Evolutionary conservation across 2,329 filamentous ascomycete genomes (phyloP).

Genomic region (Claviceps lovelessii): DNA sequence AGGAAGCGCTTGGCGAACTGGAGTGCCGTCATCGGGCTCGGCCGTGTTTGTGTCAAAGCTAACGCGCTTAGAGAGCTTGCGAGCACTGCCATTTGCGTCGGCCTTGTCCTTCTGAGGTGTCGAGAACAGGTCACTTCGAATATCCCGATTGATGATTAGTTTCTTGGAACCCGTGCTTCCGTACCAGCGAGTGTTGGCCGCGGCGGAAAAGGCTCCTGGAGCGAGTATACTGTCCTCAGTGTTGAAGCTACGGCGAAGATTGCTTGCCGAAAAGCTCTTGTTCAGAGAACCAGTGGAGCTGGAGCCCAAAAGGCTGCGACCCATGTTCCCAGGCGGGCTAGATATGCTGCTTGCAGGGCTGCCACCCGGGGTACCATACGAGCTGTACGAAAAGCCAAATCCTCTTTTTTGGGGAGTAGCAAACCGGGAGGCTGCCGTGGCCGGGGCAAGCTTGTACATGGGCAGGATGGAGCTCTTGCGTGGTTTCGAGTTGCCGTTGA

Average conservation of each 20-base stretch:
- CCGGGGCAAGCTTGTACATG: conserved; percentile 74
- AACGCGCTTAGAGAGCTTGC: conserved; percentile 67
- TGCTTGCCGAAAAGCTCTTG: conserved; percentile 83
- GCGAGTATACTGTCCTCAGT: conserved; percentile 75
- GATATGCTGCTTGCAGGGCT: conserved; percentile 48
- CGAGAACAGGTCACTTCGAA: conserved; percentile 59
- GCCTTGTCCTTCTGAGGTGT: conserved; percentile 42
- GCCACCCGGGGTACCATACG: conserved; percentile 66
- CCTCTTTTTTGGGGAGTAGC: conserved; percentile 74
- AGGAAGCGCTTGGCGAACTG: conserved; percentile 21
- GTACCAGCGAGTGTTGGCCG: conserved; percentile 47
- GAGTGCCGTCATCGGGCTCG: conserved; percentile 20
- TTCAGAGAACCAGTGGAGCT: conserved; percentile 57
- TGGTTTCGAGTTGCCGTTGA: conserved; percentile 59
- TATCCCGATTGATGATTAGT: conserved; percentile 76
- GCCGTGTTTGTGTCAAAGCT: conserved; percentile 66
- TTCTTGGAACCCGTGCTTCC: conserved; percentile 67
- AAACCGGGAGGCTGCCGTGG: conserved; percentile 57
- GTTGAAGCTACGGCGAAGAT: conserved; percentile 66
- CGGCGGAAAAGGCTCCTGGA: conserved; percentile 70
- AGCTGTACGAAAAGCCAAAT: conserved; percentile 87
- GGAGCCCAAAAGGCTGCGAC: conserved; percentile 50
- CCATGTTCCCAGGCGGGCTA: conserved; percentile 54
- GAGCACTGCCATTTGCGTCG: conserved; percentile 23
- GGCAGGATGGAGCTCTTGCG: conserved; percentile 70